These are phyloP conservation scores for Westerdykella aurantiaca DNA, from an alignment of 2,329 filamentous ascomycete genomes.

Conservation along the genomic window DNA sequence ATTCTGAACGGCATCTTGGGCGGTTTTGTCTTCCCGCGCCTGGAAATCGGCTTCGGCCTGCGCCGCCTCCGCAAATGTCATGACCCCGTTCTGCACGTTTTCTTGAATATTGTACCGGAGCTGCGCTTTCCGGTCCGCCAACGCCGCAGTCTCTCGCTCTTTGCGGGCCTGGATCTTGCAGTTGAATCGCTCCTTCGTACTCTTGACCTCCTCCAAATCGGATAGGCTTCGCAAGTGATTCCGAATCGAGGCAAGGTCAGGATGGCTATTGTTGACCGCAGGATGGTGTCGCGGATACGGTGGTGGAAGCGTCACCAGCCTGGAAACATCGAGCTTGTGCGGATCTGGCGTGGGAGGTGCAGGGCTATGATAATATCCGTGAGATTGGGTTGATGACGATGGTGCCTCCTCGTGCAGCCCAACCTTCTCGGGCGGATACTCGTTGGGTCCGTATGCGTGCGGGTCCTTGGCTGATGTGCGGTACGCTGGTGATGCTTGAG, in stretches of 20 bases:
- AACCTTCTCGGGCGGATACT: slow-evolving; percentile 62
- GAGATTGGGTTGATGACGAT: slow-evolving; percentile 33
- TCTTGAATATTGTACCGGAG: slow-evolving; percentile 71
- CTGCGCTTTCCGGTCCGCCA: slow-evolving; percentile 57
- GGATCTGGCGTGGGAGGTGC: slow-evolving; percentile 45
- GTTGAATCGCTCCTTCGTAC: slow-evolving; percentile 55
- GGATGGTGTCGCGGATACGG: slow-evolving; percentile 93
- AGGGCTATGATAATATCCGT: slow-evolving; percentile 33
- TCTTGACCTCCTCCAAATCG: slow-evolving; percentile 65
- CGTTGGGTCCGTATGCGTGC: slow-evolving; percentile 46
- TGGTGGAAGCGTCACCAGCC: slow-evolving; percentile 86
- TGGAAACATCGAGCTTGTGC: slow-evolving; percentile 73
- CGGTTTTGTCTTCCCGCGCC: slow-evolving; percentile 61
- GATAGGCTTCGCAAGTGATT: slow-evolving; percentile 66
- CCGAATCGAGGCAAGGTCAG: slow-evolving; percentile 74
- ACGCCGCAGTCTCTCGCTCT: slow-evolving; percentile 48
- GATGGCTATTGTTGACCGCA: slow-evolving; percentile 92
- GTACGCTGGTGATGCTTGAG: slow-evolving; percentile 27
- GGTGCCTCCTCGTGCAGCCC: slow-evolving; percentile 49
- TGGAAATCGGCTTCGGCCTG: slow-evolving; percentile 72
- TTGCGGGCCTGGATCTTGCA: slow-evolving; percentile 50
- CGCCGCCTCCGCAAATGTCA: slow-evolving; percentile 77
- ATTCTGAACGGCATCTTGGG: slow-evolving; percentile 67
- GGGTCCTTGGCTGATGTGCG: slow-evolving; percentile 23
- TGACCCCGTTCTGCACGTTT: slow-evolving; percentile 69